Evolutionary conservation across 495 filamentous ascomycete species (phyloP).

Genomic region (Penicillium pulvis): DNA sequence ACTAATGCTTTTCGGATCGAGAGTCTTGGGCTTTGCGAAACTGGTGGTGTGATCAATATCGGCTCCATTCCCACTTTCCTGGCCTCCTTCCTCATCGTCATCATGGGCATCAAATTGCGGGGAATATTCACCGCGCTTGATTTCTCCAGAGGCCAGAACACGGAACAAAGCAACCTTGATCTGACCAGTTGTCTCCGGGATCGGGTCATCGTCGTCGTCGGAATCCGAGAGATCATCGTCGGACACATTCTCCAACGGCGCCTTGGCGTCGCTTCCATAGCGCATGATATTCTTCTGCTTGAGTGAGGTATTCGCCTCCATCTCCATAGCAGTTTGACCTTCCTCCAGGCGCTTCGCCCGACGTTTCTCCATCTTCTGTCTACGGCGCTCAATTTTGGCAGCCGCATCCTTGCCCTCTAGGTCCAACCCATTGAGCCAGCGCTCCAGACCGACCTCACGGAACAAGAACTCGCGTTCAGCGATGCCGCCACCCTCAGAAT

Average conservation of each 20-base stretch:
- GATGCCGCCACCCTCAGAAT: conserved; percentile 87
- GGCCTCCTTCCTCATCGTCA: conserved; percentile 70
- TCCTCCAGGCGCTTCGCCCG: conserved; percentile 64
- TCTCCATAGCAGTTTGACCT: conserved; percentile 51
- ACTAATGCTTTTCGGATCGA: conserved; percentile 96
- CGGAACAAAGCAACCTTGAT: conserved; percentile 98
- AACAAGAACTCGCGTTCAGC: conserved; percentile 98
- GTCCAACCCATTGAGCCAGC: conserved; percentile 94
- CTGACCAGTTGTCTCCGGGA: conserved; percentile 92
- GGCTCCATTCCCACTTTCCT: conserved; percentile 44
- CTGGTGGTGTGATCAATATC: conserved; percentile 97
- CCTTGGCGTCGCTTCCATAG: conserved; percentile 72
- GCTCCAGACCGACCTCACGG: conserved; percentile 92
- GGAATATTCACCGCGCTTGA: conserved; percentile 95
- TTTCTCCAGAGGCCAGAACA: conserved; percentile 92
- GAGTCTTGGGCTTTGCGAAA: conserved; percentile 95
- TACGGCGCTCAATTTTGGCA: conserved; percentile 83
- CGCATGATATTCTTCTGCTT: conserved; percentile 64
- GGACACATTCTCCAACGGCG: conserved; percentile 71
- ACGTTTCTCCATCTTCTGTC: conserved; percentile 86
- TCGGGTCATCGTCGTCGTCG: conserved; percentile 79
- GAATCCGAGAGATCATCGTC: conserved; percentile 75
- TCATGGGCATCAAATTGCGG: conserved; percentile 98
- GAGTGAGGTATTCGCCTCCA: conserved; percentile 47
- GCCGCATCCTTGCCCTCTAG: conserved; percentile 85